A percentile compares a stretch with the other conserved stretches of the same genome.
These are phyloP conservation scores for Hirschioporus abietinus DNA, from an alignment of 768 basidiomycete genomes.

Conservation along the genomic window DNA sequence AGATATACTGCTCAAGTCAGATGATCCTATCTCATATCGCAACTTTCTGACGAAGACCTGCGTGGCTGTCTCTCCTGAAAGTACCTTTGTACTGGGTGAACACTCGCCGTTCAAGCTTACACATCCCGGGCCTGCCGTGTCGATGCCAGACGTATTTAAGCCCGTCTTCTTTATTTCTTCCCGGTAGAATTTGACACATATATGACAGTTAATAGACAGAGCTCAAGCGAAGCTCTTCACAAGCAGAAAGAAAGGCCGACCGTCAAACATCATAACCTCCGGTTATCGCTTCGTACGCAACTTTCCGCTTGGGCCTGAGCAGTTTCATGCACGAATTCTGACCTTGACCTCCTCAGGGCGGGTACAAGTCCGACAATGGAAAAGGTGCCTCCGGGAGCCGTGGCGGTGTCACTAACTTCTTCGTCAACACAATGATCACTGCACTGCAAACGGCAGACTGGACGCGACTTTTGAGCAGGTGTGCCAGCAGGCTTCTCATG, in stretches of 20 bases:
- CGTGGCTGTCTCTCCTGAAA: neutral
- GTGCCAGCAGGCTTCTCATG: constrained; percentile 12
- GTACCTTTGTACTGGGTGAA: neutral
- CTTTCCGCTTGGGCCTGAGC: neutral
- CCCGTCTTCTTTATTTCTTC: neutral
- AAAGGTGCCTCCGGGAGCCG: constrained; percentile 34
- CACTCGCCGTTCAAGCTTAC: neutral
- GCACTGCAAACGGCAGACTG: constrained; percentile 62
- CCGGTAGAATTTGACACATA: neutral
- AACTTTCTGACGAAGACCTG: neutral
- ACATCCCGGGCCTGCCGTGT: neutral
- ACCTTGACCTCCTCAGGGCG: constrained; percentile 18
- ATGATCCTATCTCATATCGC: neutral
- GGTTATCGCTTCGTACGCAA: constrained; percentile 61
- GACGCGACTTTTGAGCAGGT: constrained; percentile 62
- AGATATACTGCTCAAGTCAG: neutral
- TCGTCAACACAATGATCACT: constrained; percentile 72
- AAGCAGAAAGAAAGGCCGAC: constrained; percentile 26
- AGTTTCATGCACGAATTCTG: no score
- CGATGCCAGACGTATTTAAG: neutral
- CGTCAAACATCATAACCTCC: constrained; percentile 55
- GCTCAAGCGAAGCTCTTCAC: constrained; percentile 53
- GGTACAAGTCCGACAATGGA: constrained; percentile 31
- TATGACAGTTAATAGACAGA: constrained; percentile 50
- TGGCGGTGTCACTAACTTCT: constrained; percentile 47